Conservation (phyloP, 1,139 yeast species). For the Geotrichum reessii region DNA sequence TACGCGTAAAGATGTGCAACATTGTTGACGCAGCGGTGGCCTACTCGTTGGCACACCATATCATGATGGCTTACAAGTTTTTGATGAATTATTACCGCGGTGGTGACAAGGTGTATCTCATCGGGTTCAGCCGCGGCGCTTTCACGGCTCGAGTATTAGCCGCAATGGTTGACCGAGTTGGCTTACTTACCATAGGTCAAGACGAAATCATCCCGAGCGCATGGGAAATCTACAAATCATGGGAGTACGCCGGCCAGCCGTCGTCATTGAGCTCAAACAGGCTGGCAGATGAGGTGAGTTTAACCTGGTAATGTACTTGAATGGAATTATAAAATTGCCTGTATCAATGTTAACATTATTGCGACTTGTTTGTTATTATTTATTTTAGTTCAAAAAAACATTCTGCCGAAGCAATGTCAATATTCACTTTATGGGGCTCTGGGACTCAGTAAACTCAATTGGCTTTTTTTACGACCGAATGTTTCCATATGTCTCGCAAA, state of each 20-base stretch:
- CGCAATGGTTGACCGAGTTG: constrained; percentile 59
- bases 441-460: constrained; percentile 63
- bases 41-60: constrained; percentile 49
- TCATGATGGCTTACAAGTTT: constrained; percentile 50
- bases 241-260: constrained; percentile 53
- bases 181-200: constrained; percentile 48
- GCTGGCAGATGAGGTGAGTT: constrained; percentile 41
- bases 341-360: not conserved
- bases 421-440: constrained; percentile 56
- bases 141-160: constrained; percentile 57
- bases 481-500: constrained; percentile 52
- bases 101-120: constrained; percentile 50
- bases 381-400: constrained; percentile 19
- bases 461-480: constrained; percentile 52
- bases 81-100: constrained; percentile 44
- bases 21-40: constrained; percentile 49
- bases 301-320: no score
- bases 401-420: constrained; percentile 29
- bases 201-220: constrained; percentile 53
- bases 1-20: constrained; percentile 26
- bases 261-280: constrained; percentile 41
- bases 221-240: constrained; percentile 54
- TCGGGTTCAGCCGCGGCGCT: constrained; percentile 65
- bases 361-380: no score
- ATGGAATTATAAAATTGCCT: no score